Conservation (phyloP, 345 rosid species). For the Lumnitzera racemosa region DNA sequence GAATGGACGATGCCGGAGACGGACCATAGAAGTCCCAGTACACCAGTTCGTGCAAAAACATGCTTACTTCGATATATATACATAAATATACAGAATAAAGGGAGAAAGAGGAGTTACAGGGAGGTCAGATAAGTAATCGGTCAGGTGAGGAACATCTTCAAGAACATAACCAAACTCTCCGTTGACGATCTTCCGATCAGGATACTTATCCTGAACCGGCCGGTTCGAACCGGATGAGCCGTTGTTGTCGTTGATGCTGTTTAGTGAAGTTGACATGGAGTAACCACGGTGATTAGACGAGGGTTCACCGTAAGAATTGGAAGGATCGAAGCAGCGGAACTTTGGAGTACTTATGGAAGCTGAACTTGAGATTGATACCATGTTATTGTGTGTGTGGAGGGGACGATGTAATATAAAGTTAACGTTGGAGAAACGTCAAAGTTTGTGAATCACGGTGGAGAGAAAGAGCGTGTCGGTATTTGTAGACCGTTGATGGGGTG, state of each 20-base stretch:
- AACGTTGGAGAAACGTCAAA: neutral
- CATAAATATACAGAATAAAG: neutral
- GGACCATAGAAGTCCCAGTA: no score
- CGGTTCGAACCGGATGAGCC: neutral
- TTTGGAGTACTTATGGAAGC: conserved; percentile 23
- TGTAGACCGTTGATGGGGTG: no score
- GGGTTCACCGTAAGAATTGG: conserved; percentile 7
- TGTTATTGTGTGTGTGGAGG: neutral
- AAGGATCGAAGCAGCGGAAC: conserved; percentile 39
- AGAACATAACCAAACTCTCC: conserved; percentile 40
- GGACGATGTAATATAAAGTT: conserved; percentile 8
- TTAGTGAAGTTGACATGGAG: conserved; percentile 5
- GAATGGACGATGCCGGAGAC: neutral
- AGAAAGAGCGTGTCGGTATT: no score
- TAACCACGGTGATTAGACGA: conserved; percentile 6
- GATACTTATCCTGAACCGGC: neutral
- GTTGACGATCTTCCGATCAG: conserved; percentile 23
- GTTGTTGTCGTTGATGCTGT: neutral
- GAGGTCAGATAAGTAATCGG: conserved; percentile 36
- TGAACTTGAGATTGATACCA: conserved; percentile 33
- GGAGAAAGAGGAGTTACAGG: conserved; percentile 19
- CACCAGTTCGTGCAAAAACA: no score
- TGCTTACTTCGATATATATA: no score
- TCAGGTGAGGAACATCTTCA: conserved; percentile 45
- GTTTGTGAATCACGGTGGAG: no score